These are phyloP conservation scores for Skeletonema costatum DNA, from an alignment of 108 stramenopile genomes.

Conservation along the genomic window DNA sequence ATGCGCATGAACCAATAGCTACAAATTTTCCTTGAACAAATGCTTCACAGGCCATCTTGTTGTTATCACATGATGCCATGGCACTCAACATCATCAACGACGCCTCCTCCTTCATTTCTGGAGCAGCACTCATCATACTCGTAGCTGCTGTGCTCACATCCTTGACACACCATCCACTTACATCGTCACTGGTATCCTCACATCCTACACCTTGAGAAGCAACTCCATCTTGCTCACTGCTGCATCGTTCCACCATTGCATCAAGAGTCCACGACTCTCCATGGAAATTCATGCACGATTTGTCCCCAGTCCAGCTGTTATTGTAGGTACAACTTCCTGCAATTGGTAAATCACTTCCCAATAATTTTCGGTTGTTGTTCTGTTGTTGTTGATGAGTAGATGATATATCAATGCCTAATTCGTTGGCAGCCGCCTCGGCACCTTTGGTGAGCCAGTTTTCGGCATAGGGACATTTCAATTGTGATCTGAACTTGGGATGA, in stretches of 20 bases:
- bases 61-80: slow-evolving; percentile 25
- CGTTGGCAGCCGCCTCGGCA: slow-evolving; percentile 41
- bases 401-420: slow-evolving; percentile 19
- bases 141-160: neutral
- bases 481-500: slow-evolving; percentile 26
- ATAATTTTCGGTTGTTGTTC: neutral
- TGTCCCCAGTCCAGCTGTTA: slow-evolving; percentile 25
- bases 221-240: slow-evolving; percentile 2
- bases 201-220: neutral
- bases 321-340: slow-evolving; percentile 31
- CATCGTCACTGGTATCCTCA: slow-evolving; percentile 14
- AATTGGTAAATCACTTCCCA: neutral
- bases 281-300: slow-evolving; percentile 37
- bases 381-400: neutral
- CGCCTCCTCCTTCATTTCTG: slow-evolving; percentile 24
- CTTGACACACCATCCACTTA: slow-evolving; percentile 48
- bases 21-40: slow-evolving; percentile 39
- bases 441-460: slow-evolving; percentile 50
- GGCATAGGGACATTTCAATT: slow-evolving; percentile 47
- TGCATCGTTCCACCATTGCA: slow-evolving; percentile 29
- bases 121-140: neutral
- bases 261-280: slow-evolving; percentile 38
- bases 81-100: slow-evolving; percentile 28
- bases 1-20: slow-evolving; percentile 14
- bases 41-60: slow-evolving; percentile 45